Conservation (phyloP, 2,329 filamentous ascomycete genomes). For the Hortaea sp. region DNA sequence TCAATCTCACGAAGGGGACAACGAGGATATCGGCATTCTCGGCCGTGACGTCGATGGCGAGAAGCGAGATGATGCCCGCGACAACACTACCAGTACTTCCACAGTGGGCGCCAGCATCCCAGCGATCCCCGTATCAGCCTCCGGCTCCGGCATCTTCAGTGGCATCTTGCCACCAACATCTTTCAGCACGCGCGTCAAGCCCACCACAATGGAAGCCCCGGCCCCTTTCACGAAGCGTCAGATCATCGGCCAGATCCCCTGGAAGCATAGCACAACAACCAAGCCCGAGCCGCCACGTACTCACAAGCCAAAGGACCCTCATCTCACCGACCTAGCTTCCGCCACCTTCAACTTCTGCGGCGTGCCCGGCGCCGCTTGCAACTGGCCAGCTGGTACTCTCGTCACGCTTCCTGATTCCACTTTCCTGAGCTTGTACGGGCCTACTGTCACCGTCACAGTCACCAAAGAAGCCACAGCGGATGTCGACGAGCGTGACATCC, state of each 20-base stretch:
- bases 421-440: too few species aligned
- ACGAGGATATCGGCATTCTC: too few species aligned
- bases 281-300: not conserved
- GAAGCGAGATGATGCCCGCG: not conserved
- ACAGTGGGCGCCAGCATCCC: not conserved
- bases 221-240: not conserved
- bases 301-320: not conserved
- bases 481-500: not conserved
- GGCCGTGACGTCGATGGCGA: too few species aligned
- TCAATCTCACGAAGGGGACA: too few species aligned
- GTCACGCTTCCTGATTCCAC: not conserved
- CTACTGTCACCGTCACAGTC: too few species aligned
- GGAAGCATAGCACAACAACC: not conserved
- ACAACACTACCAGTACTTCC: not conserved
- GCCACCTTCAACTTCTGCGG: conserved; percentile 1
- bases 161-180: not conserved
- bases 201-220: not conserved
- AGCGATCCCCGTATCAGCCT: not conserved
- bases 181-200: not conserved
- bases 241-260: not conserved
- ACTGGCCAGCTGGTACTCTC: not conserved
- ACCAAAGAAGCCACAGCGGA: too few species aligned
- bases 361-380: conserved; percentile 1
- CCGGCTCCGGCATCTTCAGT: not conserved
- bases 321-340: not conserved